Base-by-base conservation (phyloP, 2,329 filamentous ascomycete genomes). In the Stagonosporopsis vannaccii region DNA sequence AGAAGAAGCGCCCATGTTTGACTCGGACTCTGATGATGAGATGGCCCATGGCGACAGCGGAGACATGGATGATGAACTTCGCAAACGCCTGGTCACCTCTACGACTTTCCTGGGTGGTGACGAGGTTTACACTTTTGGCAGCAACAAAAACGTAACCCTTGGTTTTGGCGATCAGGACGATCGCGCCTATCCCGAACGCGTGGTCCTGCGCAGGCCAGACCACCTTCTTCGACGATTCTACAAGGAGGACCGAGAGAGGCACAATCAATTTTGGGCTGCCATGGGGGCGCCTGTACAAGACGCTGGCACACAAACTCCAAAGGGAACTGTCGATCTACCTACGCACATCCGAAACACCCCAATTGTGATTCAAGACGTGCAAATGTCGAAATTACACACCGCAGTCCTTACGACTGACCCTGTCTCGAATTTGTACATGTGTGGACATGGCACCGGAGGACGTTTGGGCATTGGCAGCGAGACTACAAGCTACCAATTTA, bases 91-190 rank as follows among this genome's bases (percentile, higher is more conserved):
- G 17, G 67, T 75, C 22, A 70, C 66, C 36, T 74, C 67, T 5
- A 62, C 68, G 36, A 58, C 66, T 39, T 62, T 77, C 48, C 68
- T 88, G 23, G 74, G 80, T 20, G 94, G 92, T 8, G 91, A 97
- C 68, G 95, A 99, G 71, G 80, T 97, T 0, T 98, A 92, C 69
- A 89, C 92, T 1, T 97, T 98, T 76, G 95, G 95, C 45, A 98
- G 93, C 77, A 99, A 97, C 77, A 96, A 95, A 71, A 99, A 99
- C 66, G 78, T 96, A 9, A 95, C 91, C 0, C 84, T 99, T 20
- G 95, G 95, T 1, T 89, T 98, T 58, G 93, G 93, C n/a, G 93
- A 99, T 71, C 90, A 96, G 68, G 92, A 97, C 73, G 94, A 99
- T 71, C 87, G 95, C 3, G 93, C 98, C 62, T 96, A 90, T 68